These are phyloP conservation scores for Bipolaris sorokiniana DNA, from an alignment of 2,329 filamentous ascomycete species.

Conservation along the genomic window DNA sequence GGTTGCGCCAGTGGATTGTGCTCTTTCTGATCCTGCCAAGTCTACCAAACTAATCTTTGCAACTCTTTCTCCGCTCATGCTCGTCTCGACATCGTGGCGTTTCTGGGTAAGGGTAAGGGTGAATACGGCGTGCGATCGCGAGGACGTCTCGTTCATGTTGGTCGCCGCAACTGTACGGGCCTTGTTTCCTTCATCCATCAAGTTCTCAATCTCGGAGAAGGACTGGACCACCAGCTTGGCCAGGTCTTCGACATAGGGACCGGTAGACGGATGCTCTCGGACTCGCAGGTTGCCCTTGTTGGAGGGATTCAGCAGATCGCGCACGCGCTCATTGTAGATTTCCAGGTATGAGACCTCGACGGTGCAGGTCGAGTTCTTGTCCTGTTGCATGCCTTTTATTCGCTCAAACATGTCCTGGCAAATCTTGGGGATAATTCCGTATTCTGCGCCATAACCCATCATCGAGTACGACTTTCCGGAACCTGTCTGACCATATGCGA, in stretches of 20 bases:
- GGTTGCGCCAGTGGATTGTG: constrained; percentile 94
- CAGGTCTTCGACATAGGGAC: constrained; percentile 96
- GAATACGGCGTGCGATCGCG: constrained; percentile 97
- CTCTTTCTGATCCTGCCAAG: constrained; percentile 95
- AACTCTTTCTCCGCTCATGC: constrained; percentile 97
- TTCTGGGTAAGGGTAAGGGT: constrained; percentile 96
- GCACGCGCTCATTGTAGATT: constrained; percentile 98
- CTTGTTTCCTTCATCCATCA: constrained; percentile 99
- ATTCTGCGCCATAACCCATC: constrained; percentile 98
- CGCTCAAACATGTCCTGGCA: constrained; percentile 97
- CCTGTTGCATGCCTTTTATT: constrained; percentile 73
- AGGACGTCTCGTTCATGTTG: constrained; percentile 99
- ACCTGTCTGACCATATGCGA: constrained; percentile 97
- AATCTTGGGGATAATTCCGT: constrained; percentile 95
- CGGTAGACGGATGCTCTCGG: constrained; percentile 94
- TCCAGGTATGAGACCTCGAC: constrained; percentile 98
- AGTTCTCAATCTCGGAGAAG: constrained; percentile 92
- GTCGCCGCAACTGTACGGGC: constrained; percentile 96
- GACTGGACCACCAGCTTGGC: constrained; percentile 93
- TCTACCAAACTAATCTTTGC: constrained; percentile 98
- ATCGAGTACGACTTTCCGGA: constrained; percentile 99
- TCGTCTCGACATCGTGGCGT: constrained; percentile 85
- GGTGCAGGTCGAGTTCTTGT: constrained; percentile 82
- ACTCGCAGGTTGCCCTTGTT: constrained; percentile 98
- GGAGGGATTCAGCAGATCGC: constrained; percentile 90